Evolutionary conservation across 192 early-diverging fungal genomes (phyloP).

Genomic region (Dissophora ornata): DNA sequence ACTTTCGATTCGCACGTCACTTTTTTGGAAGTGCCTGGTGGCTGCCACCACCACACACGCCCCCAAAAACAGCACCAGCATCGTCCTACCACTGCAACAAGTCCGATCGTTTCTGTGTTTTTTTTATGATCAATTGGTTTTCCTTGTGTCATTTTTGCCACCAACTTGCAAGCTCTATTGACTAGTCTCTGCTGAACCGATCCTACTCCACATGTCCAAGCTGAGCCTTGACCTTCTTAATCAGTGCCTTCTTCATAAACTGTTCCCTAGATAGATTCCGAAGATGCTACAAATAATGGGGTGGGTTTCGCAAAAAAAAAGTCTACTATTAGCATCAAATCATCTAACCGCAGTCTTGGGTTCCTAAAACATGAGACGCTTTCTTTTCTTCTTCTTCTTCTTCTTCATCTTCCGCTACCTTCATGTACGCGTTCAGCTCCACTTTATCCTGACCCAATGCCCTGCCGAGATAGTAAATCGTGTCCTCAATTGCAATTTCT

Average conservation of each 20-base stretch:
- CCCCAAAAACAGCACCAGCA: too few relatives aligned
- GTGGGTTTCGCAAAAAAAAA: neutral
- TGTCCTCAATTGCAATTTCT: conserved; percentile 90
- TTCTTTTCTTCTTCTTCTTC: neutral
- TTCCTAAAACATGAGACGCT: too few relatives aligned
- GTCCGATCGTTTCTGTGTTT: too few relatives aligned
- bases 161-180: too few relatives aligned
- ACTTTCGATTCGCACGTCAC: too few relatives aligned
- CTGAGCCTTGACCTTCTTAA: conserved; percentile 72
- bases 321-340: too few relatives aligned
- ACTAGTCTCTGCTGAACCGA: neutral
- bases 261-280: conserved; percentile 87
- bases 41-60: too few relatives aligned
- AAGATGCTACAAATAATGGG: conserved; percentile 62
- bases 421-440: conserved; percentile 80
- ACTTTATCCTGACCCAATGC: conserved; percentile 83
- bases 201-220: conserved; percentile 24
- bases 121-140: neutral
- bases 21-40: too few relatives aligned
- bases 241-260: conserved; percentile 87
- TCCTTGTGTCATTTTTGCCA: too few relatives aligned
- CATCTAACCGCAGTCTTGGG: too few relatives aligned
- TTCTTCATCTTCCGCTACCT: conserved; percentile 53
- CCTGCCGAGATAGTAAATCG: conserved; percentile 83
- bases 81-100: too few relatives aligned